Evolutionary conservation across 75 land plant species (phyloP).

Genomic region (Cupressus sempervirens): DNA sequence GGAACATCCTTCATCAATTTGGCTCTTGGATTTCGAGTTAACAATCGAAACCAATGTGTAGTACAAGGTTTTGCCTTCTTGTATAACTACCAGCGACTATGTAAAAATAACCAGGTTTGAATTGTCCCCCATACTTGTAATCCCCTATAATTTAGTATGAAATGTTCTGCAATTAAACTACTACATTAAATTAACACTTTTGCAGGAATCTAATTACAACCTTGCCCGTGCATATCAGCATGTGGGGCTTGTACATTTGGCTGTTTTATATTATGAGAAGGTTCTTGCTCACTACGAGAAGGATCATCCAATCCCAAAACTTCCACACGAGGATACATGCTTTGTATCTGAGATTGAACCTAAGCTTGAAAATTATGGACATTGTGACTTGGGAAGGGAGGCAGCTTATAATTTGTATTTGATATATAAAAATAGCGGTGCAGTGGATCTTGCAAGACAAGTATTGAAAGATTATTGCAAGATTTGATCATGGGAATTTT

Average conservation of each 20-base stretch:
- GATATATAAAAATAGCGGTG: conserved; percentile 86
- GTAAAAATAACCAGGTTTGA: conserved; percentile 63
- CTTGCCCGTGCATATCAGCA: conserved; percentile 89
- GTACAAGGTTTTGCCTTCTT: conserved; percentile 86
- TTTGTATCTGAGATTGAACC: conserved; percentile 15
- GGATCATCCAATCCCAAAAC: conserved; percentile 56
- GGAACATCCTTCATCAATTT: conserved; percentile 81
- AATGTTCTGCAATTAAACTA: not conserved
- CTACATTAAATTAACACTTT: conserved; percentile 4
- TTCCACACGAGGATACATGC: conserved; percentile 42
- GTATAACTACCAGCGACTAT: conserved; percentile 69
- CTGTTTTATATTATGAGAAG: conserved; percentile 84
- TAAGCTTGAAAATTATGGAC: conserved; percentile 29
- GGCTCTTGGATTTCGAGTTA: conserved; percentile 75
- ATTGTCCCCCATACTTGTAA: not conserved
- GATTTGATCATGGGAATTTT: conserved; percentile 19
- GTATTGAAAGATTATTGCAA: conserved; percentile 72
- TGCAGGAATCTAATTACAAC: conserved; percentile 86
- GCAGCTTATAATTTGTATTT: conserved; percentile 90
- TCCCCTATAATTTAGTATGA: not conserved
- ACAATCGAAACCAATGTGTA: conserved; percentile 69
- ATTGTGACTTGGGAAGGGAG: conserved; percentile 75
- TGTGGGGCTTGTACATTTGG: conserved; percentile 78
- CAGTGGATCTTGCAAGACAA: conserved; percentile 85
- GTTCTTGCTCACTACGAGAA: conserved; percentile 60